These are phyloP conservation scores for Hura crepitans DNA, from an alignment of 441 rosid genomes.

Conservation along the genomic window DNA sequence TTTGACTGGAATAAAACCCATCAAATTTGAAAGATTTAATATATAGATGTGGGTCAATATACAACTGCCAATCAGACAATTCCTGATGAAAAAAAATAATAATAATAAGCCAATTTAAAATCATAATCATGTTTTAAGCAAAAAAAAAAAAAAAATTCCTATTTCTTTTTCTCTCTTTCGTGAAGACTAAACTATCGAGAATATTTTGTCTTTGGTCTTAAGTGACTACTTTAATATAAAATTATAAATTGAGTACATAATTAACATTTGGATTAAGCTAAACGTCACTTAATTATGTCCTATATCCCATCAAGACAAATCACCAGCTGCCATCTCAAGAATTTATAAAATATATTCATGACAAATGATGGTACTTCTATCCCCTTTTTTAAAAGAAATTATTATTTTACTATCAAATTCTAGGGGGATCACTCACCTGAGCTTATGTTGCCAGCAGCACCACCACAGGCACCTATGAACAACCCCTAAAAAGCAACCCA, in stretches of 20 bases:
- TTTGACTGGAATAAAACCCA: constrained; percentile 19
- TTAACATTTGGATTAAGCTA: constrained; percentile 11
- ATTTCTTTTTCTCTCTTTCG: background rate
- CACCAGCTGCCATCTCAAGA: constrained; percentile 6
- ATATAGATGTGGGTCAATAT: constrained; percentile 18
- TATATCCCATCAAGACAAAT: background rate
- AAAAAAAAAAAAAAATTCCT: background rate
- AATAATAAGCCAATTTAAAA: constrained; percentile 3
- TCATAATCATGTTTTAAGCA: constrained; percentile 7
- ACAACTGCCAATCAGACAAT: constrained; percentile 23
- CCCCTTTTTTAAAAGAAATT: background rate
- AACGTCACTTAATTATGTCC: constrained; percentile 5
- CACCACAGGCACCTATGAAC: constrained; percentile 50
- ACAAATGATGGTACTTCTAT: constrained; percentile 7
- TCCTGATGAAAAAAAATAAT: background rate
- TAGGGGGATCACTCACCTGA: constrained; percentile 48
- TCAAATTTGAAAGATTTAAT: background rate
- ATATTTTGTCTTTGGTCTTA: constrained; percentile 16
- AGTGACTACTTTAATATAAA: constrained; percentile 4
- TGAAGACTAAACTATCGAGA: constrained; percentile 3
- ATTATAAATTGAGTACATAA: background rate
- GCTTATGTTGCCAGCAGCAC: constrained; percentile 66
- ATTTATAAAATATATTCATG: background rate
- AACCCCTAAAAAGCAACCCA: constrained; percentile 52
- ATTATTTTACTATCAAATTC: background rate